Evolutionary conservation across 164 flowering plant species (phyloP), one percentile per base, ranked within the genome.

Genomic region (Tinospora cordifolia): DNA sequence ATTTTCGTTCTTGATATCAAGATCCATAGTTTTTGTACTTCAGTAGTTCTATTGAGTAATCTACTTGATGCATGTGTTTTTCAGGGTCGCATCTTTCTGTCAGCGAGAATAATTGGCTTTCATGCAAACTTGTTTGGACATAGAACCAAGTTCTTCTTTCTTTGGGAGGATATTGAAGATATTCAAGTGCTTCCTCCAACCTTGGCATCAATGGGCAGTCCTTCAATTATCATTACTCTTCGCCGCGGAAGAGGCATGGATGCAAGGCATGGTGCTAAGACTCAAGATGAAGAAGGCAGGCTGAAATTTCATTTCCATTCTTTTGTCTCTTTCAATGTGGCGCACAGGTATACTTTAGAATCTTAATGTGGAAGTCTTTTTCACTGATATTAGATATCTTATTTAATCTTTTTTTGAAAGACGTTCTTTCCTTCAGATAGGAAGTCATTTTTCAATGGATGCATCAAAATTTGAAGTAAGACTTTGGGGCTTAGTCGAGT

Each of bases 141-240:
- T 71, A 94, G 83, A 81, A 91, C 95, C 14, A 94, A 83, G 36
- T 94, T 94, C 83, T 94, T 85, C 81, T 88, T 94, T 76, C 89
- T 91, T 9, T 94, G 98, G 97, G 97, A 90, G 80, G 98, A 94
- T 72, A 87, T 94, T 41, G 97, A 94, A 79, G 96, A 88, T n/a
- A 87, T 91, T 76, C 87, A 87, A 83, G 85, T 88, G 13, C 68
- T 77, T 57, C 75, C 96, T 68, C 93, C 97, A 26, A 83, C 90
- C 67, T 75, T 94, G 70, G 79, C 94, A 40, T 87, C 98, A 67
- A 91, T 94, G 89, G 97, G 96, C 39, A 94, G 98, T 80, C 98
- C 97, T 57, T 77, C 87, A 24, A 71, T 94, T 57, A 80, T 87
- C 73, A 83, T 94, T 74, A 87, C 87, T 65, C 86, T 94, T 62